Base-by-base conservation (phyloP, 495 filamentous ascomycete species). In the Hypoxylon trugodes region DNA sequence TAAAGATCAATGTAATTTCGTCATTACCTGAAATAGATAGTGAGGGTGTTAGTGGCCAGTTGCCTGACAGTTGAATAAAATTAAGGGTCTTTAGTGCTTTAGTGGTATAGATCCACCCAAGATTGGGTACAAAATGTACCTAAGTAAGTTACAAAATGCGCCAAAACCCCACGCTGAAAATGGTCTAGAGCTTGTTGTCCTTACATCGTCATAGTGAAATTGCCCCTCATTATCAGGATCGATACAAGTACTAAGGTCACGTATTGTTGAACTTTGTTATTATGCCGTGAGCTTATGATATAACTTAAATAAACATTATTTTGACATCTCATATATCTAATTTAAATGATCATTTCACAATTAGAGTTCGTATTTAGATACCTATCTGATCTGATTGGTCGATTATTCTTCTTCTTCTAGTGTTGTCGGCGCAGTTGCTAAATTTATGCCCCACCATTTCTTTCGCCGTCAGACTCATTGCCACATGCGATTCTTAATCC, bases 381-480 rank as follows among this genome's bases (percentile, higher is more conserved):
- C n/a, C n/a, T n/a, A n/a, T n/a, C n/a, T n/a, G n/a, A n/a, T n/a
- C n/a, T n/a, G n/a, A n/a, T n/a, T n/a, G n/a, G n/a, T n/a, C n/a
- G n/a, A n/a, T n/a, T n/a, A n/a, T n/a, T n/a, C n/a, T n/a, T n/a
- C n/a, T n/a, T n/a, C n/a, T n/a, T n/a, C n/a, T n/a, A n/a, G n/a
- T n/a, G n/a, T n/a, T n/a, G n/a, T n/a, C n/a, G n/a, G n/a, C n/a
- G n/a, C n/a, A n/a, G n/a, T 22, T 33, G 19, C 26, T 26, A 48
- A 37, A n/a, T 36, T 51, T 7, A 12, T 52, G 54, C 55, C 47
- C 61, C 61, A 65, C 60, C 24, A 15, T 32, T 13, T 21, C 59
- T 46, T 52, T 66, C 56, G 43, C 62, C 62, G 62, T 66, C 26
- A 45, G 62, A 60, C 49, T 66, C 62, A 66, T 54, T 45, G 43